Base-by-base conservation (phyloP, 768 basidiomycete species). In the Xerocomellus amylosporus region DNA sequence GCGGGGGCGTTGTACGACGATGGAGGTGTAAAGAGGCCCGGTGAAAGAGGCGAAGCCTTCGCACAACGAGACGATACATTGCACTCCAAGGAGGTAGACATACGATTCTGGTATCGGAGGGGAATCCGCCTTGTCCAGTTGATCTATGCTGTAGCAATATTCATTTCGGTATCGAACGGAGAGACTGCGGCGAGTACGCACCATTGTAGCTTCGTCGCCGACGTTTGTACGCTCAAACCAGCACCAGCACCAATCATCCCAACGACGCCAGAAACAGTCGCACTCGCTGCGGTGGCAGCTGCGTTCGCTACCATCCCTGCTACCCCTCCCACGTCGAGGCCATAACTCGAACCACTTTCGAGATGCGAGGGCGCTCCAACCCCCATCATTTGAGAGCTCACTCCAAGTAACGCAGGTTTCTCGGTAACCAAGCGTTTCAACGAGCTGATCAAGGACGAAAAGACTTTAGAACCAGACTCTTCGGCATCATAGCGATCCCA, bases 81-180 rank as follows among this genome's bases (percentile, higher is more conserved):
- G 94, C 0, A 97, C 81, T 1, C 86, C 91, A 2, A 99, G 81
- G 8, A 99, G 86, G 66, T 95, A 96, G 58, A 96, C 81, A 67
- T 99, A 98, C 4, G 89, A 80, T 54, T 99, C 97, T 0, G 97
- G 96, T 49, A 98, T 94, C 0, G 84, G 78, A 0, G 97, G 97
- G 0, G 94, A 85, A 61, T 99, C 97, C 0, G 93, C 89, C 70
- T 99, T 99, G 75, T 99, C 96, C 13, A 98, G 83, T 70, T 98
- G 97, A 68, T 99, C 96, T 61, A 99, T 98, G 68, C 95, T 97
- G 62, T 5, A 17, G 2, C 8, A 37, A 22, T 10, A n/a, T 46
- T 36, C 20, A 37, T n/a, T 31, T 53, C 7, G 33, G 8, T 13
- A 43, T 9, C 24, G 26, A 22, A 37, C 19, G 22, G 31, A 33